phyloP scores from a whole-genome alignment of 2,329 filamentous ascomycete genomes.

The Grosmannia penicillata region DNA sequence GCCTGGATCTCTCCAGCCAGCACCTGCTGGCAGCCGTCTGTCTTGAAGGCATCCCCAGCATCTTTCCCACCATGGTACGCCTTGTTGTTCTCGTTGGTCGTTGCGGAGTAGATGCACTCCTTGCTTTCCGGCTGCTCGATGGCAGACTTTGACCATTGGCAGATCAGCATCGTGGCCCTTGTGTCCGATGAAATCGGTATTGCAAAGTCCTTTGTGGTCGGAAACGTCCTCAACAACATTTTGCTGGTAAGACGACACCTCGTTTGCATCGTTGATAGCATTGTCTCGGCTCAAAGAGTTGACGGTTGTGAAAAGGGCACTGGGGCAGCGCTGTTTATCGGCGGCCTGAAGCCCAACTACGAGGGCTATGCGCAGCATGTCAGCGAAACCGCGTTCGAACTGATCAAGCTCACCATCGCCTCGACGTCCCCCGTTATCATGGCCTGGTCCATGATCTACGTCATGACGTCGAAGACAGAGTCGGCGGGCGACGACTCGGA shows the following conservation, averaged over 20 bases:
- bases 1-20: not conserved
- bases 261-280: too few relatives aligned
- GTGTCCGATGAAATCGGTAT: constrained; percentile 1
- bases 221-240: constrained; percentile 5
- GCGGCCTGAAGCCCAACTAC: not conserved
- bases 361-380: not conserved
- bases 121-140: too few relatives aligned
- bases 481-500: not conserved
- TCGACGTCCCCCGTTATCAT: constrained; percentile 1
- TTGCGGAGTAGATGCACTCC: not conserved
- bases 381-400: constrained; percentile 2
- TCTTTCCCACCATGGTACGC: constrained; percentile 2
- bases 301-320: too few relatives aligned
- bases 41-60: constrained; percentile 1
- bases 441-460: constrained; percentile 9
- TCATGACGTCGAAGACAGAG: constrained; percentile 6
- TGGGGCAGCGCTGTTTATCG: constrained; percentile 1
- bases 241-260: not conserved
- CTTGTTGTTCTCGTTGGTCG: too few relatives aligned
- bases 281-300: too few relatives aligned
- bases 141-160: not conserved
- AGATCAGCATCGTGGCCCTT: constrained; percentile 4
- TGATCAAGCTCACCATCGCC: constrained; percentile 1
- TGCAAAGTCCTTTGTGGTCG: constrained; percentile 5
- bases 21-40: not conserved